These are phyloP conservation scores for Xylaria sp. DNA, from an alignment of 2,329 filamentous ascomycete species.

Conservation along the genomic window DNA sequence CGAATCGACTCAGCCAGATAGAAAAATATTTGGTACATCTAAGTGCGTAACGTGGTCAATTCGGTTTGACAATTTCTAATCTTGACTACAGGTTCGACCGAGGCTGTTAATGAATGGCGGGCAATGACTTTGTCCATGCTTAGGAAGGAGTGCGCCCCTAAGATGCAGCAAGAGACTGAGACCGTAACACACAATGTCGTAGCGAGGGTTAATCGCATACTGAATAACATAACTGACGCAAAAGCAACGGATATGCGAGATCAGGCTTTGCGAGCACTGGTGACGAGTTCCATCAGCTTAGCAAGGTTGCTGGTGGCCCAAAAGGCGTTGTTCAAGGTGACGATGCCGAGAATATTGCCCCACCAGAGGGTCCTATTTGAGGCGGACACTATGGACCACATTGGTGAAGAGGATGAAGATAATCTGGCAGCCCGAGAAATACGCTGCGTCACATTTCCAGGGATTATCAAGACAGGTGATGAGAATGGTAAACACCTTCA, in stretches of 20 bases:
- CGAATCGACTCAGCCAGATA: conserved; percentile 60
- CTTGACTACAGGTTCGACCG: conserved; percentile 56
- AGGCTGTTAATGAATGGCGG: conserved; percentile 73
- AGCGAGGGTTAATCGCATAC: conserved; percentile 59
- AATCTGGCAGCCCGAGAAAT: conserved; percentile 64
- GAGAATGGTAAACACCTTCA: conserved; percentile 71
- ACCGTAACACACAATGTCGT: conserved; percentile 58
- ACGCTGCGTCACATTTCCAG: conserved; percentile 72
- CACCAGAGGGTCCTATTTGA: conserved; percentile 69
- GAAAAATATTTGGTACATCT: conserved; percentile 59
- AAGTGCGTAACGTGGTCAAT: conserved; percentile 48
- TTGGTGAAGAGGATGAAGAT: conserved; percentile 71
- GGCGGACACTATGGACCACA: conserved; percentile 71
- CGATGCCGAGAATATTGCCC: conserved; percentile 65
- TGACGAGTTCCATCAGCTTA: conserved; percentile 65
- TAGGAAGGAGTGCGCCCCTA: conserved; percentile 62
- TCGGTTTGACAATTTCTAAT: conserved; percentile 34
- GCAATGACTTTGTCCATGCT: conserved; percentile 71
- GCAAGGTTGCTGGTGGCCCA: conserved; percentile 67
- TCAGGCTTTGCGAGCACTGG: conserved; percentile 63
- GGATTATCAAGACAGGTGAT: conserved; percentile 72
- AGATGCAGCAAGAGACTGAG: conserved; percentile 59
- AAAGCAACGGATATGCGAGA: conserved; percentile 59
- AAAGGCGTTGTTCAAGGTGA: conserved; percentile 66
- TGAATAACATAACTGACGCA: conserved; percentile 61